These are phyloP conservation scores for Pseudozyma hubeiensis DNA, from an alignment of 1,284 basidiomycete genomes.

Conservation along the genomic window DNA sequence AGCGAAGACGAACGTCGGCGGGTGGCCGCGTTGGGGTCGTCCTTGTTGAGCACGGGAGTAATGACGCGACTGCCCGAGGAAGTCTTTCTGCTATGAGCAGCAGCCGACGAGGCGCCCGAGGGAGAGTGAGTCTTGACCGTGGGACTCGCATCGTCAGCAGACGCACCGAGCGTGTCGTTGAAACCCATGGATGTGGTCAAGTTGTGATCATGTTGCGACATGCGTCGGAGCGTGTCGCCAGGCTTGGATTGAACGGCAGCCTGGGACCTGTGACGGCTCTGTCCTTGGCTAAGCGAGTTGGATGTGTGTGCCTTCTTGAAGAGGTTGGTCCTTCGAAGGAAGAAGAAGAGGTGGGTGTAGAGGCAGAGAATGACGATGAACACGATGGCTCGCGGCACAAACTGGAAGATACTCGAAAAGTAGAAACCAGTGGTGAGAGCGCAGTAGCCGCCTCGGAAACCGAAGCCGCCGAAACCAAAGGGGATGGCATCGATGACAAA, in stretches of 20 bases:
- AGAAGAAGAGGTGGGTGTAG: conserved; percentile 66
- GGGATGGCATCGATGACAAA: conserved; percentile 50
- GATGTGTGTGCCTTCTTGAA: conserved; percentile 43
- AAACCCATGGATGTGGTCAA: conserved; percentile 2
- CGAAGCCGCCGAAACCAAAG: conserved; percentile 47
- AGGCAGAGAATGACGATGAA: conserved; percentile 56
- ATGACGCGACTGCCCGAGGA: conserved; percentile 23
- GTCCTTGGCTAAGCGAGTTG: conserved; percentile 19
- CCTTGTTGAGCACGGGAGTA: conserved; percentile 36
- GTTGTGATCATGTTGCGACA: conserved; percentile 6
- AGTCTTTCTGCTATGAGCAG: conserved; percentile 24
- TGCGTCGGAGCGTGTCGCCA: background rate
- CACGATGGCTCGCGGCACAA: conserved; percentile 54
- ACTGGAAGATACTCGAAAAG: conserved; percentile 54
- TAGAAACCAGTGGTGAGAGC: conserved; percentile 29
- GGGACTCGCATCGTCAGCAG: conserved; percentile 3
- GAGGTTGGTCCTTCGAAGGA: conserved; percentile 58
- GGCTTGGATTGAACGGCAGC: conserved; percentile 12
- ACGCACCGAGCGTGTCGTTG: conserved; percentile 1
- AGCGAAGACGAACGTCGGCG: conserved; percentile 36
- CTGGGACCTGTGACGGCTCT: conserved; percentile 13
- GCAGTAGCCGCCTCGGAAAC: conserved; percentile 59
- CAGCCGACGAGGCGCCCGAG: conserved; percentile 24
- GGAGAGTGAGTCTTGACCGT: conserved; percentile 5
- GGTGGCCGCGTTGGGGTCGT: conserved; percentile 14